A percentile compares a stretch with the other conserved stretches of the same genome.
phyloP scores from a whole-genome alignment of 176 grass and related monocot genomes.

The Lolium multiflorum region DNA sequence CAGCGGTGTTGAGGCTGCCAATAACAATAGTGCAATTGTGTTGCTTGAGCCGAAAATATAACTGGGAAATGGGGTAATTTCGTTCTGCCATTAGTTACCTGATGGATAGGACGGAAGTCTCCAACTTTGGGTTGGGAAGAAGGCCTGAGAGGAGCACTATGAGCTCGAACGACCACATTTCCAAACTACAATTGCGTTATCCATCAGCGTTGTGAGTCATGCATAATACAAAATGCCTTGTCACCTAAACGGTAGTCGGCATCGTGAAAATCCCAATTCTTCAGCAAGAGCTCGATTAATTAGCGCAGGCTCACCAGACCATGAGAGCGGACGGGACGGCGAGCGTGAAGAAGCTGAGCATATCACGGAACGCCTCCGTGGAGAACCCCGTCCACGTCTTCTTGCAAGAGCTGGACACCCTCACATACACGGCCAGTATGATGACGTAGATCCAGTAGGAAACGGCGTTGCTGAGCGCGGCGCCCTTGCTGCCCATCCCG shows the following conservation, averaged over 20 bases:
- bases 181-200: conserved; percentile 32
- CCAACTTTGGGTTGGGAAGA: conserved; percentile 48
- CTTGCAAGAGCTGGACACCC: conserved; percentile 33
- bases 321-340: conserved; percentile 44
- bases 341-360: conserved; percentile 44
- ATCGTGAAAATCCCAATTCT: not conserved
- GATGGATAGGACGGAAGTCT: conserved; percentile 42
- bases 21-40: not conserved
- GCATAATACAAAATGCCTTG: too few relatives aligned
- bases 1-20: conserved; percentile 47
- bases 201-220: too few relatives aligned
- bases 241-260: not conserved
- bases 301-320: conserved; percentile 41
- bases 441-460: conserved; percentile 49
- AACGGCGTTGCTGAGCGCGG: conserved; percentile 24
- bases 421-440: conserved; percentile 29
- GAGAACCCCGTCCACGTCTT: conserved; percentile 54
- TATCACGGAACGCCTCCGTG: conserved; percentile 28
- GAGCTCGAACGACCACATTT: conserved; percentile 52
- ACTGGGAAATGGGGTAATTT: too few relatives aligned
- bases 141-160: conserved; percentile 46
- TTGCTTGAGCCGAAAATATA: not conserved
- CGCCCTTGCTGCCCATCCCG: conserved; percentile 32
- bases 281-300: not conserved
- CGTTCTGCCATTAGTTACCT: not conserved